Conservation (phyloP, 2,329 filamentous ascomycete species). For the Didymella glomerata region DNA sequence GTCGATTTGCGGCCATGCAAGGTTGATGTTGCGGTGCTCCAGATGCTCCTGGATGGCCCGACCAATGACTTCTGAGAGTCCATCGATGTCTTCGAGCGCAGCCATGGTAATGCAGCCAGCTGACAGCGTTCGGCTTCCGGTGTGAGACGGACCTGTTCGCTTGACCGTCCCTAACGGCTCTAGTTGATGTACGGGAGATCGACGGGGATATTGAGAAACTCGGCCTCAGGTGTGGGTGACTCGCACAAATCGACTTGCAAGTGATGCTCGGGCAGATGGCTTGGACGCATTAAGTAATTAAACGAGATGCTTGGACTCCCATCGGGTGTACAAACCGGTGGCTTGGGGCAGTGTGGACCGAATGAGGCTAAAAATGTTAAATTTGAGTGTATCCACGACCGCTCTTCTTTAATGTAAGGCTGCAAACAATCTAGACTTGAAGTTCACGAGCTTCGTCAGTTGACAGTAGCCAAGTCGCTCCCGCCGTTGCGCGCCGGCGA, state of each 20-base stretch:
- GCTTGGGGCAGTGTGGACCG: neutral
- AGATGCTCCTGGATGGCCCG: slow-evolving; percentile 44
- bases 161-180: neutral
- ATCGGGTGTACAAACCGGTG: neutral
- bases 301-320: neutral
- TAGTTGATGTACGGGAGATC: slow-evolving; percentile 1
- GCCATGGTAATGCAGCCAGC: slow-evolving; percentile 23
- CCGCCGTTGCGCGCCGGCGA: slow-evolving; percentile 15
- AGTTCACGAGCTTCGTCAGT: neutral
- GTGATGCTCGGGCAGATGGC: slow-evolving; percentile 15
- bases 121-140: neutral
- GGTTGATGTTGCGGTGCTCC: slow-evolving; percentile 32
- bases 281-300: slow-evolving; percentile 2
- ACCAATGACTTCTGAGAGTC: slow-evolving; percentile 42
- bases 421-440: neutral
- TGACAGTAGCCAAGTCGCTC: neutral
- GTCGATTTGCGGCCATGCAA: slow-evolving; percentile 39
- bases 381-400: neutral
- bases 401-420: neutral
- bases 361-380: neutral
- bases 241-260: neutral
- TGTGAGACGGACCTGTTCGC: neutral
- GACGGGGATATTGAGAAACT: neutral
- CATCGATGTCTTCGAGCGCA: slow-evolving; percentile 33
- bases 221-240: neutral